A percentile compares a stretch with the other conserved stretches of the same genome.
Evolutionary conservation across 768 basidiomycete genomes (phyloP).

Genomic region (Lentinula detonsa): DNA sequence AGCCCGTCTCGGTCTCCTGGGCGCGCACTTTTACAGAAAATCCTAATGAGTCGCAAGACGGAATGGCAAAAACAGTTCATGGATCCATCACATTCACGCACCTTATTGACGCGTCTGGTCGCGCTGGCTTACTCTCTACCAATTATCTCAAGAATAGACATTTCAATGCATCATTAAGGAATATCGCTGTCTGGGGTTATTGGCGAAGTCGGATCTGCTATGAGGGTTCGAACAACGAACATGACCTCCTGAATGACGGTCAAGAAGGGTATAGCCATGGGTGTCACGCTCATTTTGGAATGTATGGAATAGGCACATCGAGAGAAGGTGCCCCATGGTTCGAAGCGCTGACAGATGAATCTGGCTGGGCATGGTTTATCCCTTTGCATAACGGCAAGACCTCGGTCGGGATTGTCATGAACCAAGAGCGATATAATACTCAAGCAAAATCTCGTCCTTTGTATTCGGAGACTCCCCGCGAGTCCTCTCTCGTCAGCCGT

Average conservation of each 20-base stretch:
- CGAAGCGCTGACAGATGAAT: conserved; percentile 65
- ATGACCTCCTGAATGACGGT: not conserved
- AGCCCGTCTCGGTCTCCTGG: conserved; percentile 53
- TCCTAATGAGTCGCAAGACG: conserved; percentile 14
- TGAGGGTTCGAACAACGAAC: not conserved
- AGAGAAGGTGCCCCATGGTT: conserved; percentile 61
- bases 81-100: conserved; percentile 60
- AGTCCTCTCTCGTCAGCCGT: conserved; percentile 9
- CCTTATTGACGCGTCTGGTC: conserved; percentile 69
- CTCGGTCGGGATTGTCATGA: conserved; percentile 58
- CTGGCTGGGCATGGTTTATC: conserved; percentile 71
- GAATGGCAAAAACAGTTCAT: conserved; percentile 6
- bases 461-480: not conserved
- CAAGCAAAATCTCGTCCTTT: conserved; percentile 13
- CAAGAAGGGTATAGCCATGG: conserved; percentile 7
- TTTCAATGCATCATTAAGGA: conserved; percentile 63
- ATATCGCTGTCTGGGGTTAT: conserved; percentile 76
- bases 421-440: conserved; percentile 42
- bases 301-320: conserved; percentile 43
- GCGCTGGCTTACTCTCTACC: conserved; percentile 65
- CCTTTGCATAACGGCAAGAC: conserved; percentile 60
- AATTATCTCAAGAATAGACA: conserved; percentile 65
- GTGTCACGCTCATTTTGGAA: conserved; percentile 25
- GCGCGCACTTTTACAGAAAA: conserved; percentile 38
- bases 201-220: conserved; percentile 28